Evolutionary conservation across 2,329 filamentous ascomycete genomes (phyloP).

Genomic region (Apiospora pterosperma): DNA sequence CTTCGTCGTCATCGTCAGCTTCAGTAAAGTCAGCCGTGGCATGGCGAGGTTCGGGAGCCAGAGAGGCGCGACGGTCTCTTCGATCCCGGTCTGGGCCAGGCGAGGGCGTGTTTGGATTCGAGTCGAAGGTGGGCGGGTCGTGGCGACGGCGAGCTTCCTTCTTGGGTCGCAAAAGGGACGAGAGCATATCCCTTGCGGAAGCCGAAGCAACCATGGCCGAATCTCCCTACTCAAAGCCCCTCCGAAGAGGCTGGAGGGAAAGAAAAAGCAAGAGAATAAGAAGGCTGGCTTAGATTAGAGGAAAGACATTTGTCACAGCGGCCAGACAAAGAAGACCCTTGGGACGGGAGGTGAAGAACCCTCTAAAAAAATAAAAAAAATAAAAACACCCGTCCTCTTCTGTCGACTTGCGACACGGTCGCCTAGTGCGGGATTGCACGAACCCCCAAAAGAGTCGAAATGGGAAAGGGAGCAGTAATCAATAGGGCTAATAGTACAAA

Average conservation of each 20-base stretch:
- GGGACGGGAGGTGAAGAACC: too few relatives aligned
- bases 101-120: conserved; percentile 22
- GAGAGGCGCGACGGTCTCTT: conserved; percentile 20
- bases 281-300: neutral
- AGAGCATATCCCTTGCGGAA: conserved; percentile 26
- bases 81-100: conserved; percentile 19
- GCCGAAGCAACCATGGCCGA: conserved; percentile 1
- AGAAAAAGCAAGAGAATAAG: too few relatives aligned
- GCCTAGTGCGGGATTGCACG: neutral
- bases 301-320: neutral
- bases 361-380: too few relatives aligned
- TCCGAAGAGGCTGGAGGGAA: neutral
- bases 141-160: conserved; percentile 16
- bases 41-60: conserved; percentile 39
- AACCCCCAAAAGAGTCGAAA: neutral
- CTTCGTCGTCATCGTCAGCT: conserved; percentile 52
- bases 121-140: conserved; percentile 20
- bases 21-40: conserved; percentile 65
- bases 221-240: neutral
- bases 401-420: neutral
- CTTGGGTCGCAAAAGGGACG: conserved; percentile 25
- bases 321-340: neutral
- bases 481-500: neutral
- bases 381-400: neutral
- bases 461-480: neutral